phyloP scores from a whole-genome alignment of 352 stramenopile species.

The Globisporangium orthogonon region DNA sequence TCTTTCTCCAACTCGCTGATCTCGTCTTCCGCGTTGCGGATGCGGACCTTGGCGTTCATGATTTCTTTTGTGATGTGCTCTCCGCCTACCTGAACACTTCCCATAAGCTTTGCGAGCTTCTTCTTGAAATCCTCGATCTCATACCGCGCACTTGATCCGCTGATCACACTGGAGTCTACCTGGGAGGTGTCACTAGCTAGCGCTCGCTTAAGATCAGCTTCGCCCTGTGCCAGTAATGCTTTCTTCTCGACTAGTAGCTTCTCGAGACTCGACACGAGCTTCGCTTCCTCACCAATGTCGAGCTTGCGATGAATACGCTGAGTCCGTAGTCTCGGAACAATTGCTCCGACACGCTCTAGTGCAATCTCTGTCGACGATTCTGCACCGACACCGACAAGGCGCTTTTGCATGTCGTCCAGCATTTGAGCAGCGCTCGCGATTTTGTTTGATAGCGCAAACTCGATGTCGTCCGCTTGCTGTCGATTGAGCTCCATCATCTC shows the following conservation, averaged over 20 bases:
- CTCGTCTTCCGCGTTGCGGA: constrained; percentile 60
- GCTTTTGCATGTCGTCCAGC: constrained; percentile 41
- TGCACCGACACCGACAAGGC: constrained; percentile 53
- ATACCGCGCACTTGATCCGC: constrained; percentile 44
- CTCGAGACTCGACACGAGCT: constrained; percentile 41
- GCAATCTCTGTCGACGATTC: constrained; percentile 55
- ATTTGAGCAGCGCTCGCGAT: constrained; percentile 23
- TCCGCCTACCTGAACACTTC: constrained; percentile 45
- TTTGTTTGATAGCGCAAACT: constrained; percentile 54
- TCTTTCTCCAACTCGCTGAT: constrained; percentile 66
- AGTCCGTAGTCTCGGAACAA: constrained; percentile 46
- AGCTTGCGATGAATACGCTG: constrained; percentile 57
- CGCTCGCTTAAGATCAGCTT: constrained; percentile 59
- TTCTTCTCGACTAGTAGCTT: constrained; percentile 57
- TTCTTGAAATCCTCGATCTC: constrained; percentile 73
- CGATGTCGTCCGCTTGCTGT: constrained; percentile 55
- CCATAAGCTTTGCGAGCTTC: constrained; percentile 69
- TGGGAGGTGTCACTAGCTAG: constrained; percentile 53
- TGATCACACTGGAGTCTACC: constrained; percentile 66
- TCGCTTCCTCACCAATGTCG: constrained; percentile 48
- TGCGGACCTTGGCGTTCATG: constrained; percentile 51
- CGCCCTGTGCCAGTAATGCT: constrained; percentile 39
- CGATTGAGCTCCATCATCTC: constrained; percentile 41
- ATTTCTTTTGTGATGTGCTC: constrained; percentile 56
- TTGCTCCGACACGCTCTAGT: constrained; percentile 59